These are phyloP conservation scores for Microbotryomycetes sp. DNA, from an alignment of 1,284 basidiomycete genomes.

Conservation along the genomic window DNA sequence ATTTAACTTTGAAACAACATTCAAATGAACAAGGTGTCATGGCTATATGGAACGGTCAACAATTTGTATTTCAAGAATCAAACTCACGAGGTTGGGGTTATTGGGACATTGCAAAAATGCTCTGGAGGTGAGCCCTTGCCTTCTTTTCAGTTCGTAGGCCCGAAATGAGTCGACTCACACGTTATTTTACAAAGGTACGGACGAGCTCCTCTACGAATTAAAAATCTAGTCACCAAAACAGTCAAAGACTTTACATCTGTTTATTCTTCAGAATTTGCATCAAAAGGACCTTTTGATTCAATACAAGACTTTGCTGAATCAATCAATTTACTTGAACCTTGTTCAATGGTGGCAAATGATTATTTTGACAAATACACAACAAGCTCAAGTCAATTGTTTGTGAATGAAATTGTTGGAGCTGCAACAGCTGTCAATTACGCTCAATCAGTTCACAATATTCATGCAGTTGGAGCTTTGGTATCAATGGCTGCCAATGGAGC, in stretches of 20 bases:
- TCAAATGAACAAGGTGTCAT: slow-evolving; percentile 50
- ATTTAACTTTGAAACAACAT: slow-evolving; percentile 57
- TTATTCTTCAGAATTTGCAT: slow-evolving; percentile 56
- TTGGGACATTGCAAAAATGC: slow-evolving; percentile 60
- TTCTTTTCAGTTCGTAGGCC: neutral
- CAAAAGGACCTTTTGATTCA: slow-evolving; percentile 53
- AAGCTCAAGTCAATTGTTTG: slow-evolving; percentile 50
- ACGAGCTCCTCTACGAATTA: slow-evolving; percentile 54
- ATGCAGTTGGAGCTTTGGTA: slow-evolving; percentile 68
- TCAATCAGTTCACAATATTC: slow-evolving; percentile 65
- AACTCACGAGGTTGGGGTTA: slow-evolving; percentile 48
- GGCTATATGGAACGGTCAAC: slow-evolving; percentile 76
- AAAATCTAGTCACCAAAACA: slow-evolving; percentile 56
- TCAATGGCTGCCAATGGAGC: slow-evolving; percentile 70
- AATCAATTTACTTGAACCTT: slow-evolving; percentile 54
- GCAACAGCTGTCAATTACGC: slow-evolving; percentile 85
- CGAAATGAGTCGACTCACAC: too few relatives aligned
- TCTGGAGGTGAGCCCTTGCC: slow-evolving; percentile 7
- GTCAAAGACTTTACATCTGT: slow-evolving; percentile 54
- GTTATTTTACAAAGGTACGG: slow-evolving; percentile 71
- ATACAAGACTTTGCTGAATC: slow-evolving; percentile 53
- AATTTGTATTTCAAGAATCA: slow-evolving; percentile 57
- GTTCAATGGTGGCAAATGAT: slow-evolving; percentile 57
- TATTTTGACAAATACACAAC: slow-evolving; percentile 54
- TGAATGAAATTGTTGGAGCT: slow-evolving; percentile 72